A percentile compares a stretch with the other conserved stretches of the same genome.
Evolutionary conservation across 2,329 filamentous ascomycete species (phyloP).

Genomic region (Aspergillus awamori): DNA sequence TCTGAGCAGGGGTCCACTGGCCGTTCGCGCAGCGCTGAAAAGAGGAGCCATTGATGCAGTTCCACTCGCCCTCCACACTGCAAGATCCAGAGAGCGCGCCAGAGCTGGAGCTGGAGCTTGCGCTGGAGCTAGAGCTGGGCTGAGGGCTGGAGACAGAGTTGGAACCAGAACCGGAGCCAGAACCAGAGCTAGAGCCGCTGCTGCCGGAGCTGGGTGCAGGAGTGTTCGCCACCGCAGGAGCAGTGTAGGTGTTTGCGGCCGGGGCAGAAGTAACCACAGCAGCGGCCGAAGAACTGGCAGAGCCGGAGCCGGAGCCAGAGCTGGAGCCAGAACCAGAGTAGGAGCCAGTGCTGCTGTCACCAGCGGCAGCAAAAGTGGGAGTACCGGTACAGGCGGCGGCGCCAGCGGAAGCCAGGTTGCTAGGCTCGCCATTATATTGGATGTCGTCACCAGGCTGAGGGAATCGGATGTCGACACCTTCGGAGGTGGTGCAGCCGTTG

Average conservation of each 20-base stretch:
- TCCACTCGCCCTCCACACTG: slow-evolving; percentile 59
- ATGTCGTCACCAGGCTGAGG: slow-evolving; percentile 66
- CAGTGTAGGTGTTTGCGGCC: neutral
- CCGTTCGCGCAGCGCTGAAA: slow-evolving; percentile 68
- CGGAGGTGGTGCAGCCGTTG: slow-evolving; percentile 59
- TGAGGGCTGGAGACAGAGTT: slow-evolving; percentile 23
- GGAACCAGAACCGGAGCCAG: slow-evolving; percentile 12
- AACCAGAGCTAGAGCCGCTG: slow-evolving; percentile 9
- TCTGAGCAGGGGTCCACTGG: slow-evolving; percentile 54
- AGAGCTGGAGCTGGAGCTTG: slow-evolving; percentile 28
- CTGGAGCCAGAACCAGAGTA: slow-evolving; percentile 27
- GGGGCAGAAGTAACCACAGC: slow-evolving; percentile 22
- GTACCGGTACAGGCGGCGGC: slow-evolving; percentile 34
- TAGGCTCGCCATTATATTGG: slow-evolving; percentile 50
- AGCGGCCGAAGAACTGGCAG: slow-evolving; percentile 20
- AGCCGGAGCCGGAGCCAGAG: slow-evolving; percentile 34
- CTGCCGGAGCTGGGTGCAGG: neutral
- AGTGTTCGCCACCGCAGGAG: slow-evolving; percentile 1
- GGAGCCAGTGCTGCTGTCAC: slow-evolving; percentile 27
- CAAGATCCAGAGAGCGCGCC: slow-evolving; percentile 50
- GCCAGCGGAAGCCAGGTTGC: slow-evolving; percentile 38
- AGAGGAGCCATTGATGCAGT: slow-evolving; percentile 58
- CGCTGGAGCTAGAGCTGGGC: neutral
- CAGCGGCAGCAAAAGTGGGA: slow-evolving; percentile 36
- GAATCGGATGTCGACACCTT: slow-evolving; percentile 64